Conservation (phyloP, 176 grass and related monocot genomes). For the Sorghum bicolor region DNA sequence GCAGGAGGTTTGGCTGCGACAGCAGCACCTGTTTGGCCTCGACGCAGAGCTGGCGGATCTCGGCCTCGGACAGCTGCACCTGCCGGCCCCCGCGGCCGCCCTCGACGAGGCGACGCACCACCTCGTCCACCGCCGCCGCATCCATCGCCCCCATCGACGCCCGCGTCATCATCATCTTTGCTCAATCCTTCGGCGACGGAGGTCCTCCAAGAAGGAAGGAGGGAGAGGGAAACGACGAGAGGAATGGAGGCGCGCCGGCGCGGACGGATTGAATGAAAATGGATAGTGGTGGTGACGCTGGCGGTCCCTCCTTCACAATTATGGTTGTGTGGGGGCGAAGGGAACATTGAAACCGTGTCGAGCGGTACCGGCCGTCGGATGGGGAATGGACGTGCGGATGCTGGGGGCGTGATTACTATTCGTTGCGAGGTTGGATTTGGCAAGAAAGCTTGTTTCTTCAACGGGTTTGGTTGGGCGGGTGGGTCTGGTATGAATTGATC, state of each 20-base stretch:
- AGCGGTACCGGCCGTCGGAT: background rate
- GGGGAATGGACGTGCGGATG: background rate
- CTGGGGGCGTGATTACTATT: background rate
- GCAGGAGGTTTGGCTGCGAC: slow-evolving; percentile 51
- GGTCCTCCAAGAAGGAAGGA: too few species aligned
- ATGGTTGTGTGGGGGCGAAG: background rate
- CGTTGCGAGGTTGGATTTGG: background rate
- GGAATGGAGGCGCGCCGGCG: slow-evolving; percentile 8
- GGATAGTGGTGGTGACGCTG: background rate
- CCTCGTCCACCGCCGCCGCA: slow-evolving; percentile 61
- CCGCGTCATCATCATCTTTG: slow-evolving; percentile 65
- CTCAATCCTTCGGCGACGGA: too few species aligned
- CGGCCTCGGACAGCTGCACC: slow-evolving; percentile 89
- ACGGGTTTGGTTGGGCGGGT: background rate
- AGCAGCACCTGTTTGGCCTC: slow-evolving; percentile 83
- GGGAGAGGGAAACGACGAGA: background rate
- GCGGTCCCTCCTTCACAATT: slow-evolving; percentile 7
- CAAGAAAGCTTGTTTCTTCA: background rate
- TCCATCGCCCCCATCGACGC: slow-evolving; percentile 67
- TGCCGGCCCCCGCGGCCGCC: slow-evolving; percentile 60
- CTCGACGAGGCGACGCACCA: slow-evolving; percentile 59
- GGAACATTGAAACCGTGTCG: slow-evolving; percentile 40
- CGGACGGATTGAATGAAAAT: slow-evolving; percentile 6
- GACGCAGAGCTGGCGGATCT: slow-evolving; percentile 92
- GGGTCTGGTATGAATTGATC: background rate